phyloP scores from a whole-genome alignment of 257 asterid genomes.

The Primulina eburnea region DNA sequence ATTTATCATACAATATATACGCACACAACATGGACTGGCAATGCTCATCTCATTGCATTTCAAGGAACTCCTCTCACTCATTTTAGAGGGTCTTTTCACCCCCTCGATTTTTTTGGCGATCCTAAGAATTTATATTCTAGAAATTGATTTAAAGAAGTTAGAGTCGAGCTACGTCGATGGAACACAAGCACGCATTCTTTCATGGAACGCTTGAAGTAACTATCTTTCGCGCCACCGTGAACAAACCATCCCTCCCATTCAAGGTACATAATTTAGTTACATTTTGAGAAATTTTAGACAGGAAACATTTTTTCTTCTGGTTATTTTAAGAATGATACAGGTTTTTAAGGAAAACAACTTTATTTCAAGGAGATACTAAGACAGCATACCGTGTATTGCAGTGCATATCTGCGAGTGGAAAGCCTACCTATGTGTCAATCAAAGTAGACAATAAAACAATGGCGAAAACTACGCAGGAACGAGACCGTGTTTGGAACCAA shows the following conservation, averaged over 20 bases:
- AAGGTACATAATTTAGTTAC: conserved; percentile 26
- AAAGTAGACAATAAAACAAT: conserved; percentile 58
- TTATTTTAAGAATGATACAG: no score
- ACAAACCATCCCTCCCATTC: conserved; percentile 45
- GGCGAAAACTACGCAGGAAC: conserved; percentile 64
- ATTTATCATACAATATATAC: conserved; percentile 16
- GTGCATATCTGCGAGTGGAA: conserved; percentile 57
- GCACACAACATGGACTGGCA: conserved; percentile 17
- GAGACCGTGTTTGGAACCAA: conserved; percentile 68
- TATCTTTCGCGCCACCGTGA: conserved; percentile 61
- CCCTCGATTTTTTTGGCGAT: background rate
- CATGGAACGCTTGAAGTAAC: conserved; percentile 95
- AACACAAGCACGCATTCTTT: conserved; percentile 47
- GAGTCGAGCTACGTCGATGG: conserved; percentile 39
- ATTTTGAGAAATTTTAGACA: no score
- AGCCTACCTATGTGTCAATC: conserved; percentile 64
- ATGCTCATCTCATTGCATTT: conserved; percentile 19
- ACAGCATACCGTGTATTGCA: conserved; percentile 21
- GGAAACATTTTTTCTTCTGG: no score
- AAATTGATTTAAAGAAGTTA: background rate
- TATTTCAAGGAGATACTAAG: no score
- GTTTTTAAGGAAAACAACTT: no score
- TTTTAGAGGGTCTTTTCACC: conserved; percentile 6
- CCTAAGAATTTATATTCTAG: no score
- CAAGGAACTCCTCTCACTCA: background rate